Base-by-base conservation (phyloP, 139 green algal species). In the Penium margaritaceum region DNA sequence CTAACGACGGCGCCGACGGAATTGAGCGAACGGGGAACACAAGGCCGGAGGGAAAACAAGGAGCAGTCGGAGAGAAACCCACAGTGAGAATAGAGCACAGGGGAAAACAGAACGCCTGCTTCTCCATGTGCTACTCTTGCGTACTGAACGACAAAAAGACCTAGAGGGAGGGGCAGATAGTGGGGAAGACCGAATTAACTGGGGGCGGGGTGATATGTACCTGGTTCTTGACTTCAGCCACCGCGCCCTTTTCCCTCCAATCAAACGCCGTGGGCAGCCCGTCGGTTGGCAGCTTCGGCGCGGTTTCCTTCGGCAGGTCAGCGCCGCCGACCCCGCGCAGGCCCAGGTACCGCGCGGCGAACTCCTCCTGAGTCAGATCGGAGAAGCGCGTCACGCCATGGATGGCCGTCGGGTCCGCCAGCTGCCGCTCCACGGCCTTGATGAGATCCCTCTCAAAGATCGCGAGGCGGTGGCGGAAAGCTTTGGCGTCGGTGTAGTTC, bases 171-270 rank as follows among this genome's bases (percentile, higher is more conserved):
- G n/a, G n/a, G n/a, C n/a, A n/a, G n/a, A n/a, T n/a, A n/a, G n/a
- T n/a, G n/a, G n/a, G n/a, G n/a, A n/a, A n/a, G n/a, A n/a, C n/a
- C n/a, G n/a, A n/a, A n/a, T n/a, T n/a, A n/a, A n/a, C n/a, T n/a
- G n/a, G n/a, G n/a, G n/a, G n/a, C n/a, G n/a, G n/a, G n/a, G n/a
- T n/a, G n/a, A n/a, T n/a, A n/a, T n/a, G n/a, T 5, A 79, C 88
- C 76, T 92, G 89, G 53, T 93, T 88, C 80, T 90, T 93, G 0
- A 91, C 84, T 0, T 47, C 30, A 4, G 70, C 75, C 34, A 86
- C 87, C 1, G 81, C 87, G 15, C 80, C 83, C 12, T 81, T 86
- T 15, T 83, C 81, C n/a, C 85, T 65, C 89, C 89, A 93, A 78
- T 88, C 82, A 27, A 92, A 82, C 0, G 67, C 36, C 0, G 65